Base-by-base conservation (phyloP, 805 yeast genomes). In the Wickerhamiella hasegawae region DNA sequence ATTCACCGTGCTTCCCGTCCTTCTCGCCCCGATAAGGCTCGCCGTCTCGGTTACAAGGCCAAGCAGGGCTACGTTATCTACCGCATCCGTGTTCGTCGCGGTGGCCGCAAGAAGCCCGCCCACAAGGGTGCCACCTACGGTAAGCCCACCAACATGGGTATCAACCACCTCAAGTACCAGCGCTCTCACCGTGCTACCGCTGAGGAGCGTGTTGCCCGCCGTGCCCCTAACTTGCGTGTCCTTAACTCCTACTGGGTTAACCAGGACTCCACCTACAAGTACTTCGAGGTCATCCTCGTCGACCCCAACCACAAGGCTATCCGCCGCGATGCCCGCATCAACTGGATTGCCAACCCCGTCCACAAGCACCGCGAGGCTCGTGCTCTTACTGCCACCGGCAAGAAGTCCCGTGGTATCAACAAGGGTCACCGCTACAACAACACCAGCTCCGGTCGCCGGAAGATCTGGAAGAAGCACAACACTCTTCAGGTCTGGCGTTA, bases 71-170 rank as follows among this genome's bases (percentile, higher is more conserved):
- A 82, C 66, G 95, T 81, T 53, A 74, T 90, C 76, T 90, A 71
- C 95, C 79, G 98, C 69, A 71, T 87, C 68, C 83, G 98, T 71
- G 97, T 90, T 60, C 83, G 97, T 73, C 82, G 98, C 72, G 98
- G 98, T 76, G 87, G 87, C 76, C 85, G 98, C 81, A 90, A 90
- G 95, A 83, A 94, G 73, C 96, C 96, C 59, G 96, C 79, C 59
- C 84, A 92, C 73, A 90, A 90, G 90, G 98, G 98, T 82, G 97
- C 96, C 62, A 90, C 97, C 65, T 87, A 90, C 78, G 98, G 98
- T 82, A 90, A 90, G 81, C 98, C 98, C 78, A 90, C 98, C 74
- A 90, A 90, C 93, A 94, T 83, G 73, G 98, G 98, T 82, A 90
- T 90, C 55, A 76, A 75, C 75, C 96, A 90, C 69, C 81, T 90